Base-by-base conservation (phyloP, 306 rosid species). In the Delonix regia region DNA sequence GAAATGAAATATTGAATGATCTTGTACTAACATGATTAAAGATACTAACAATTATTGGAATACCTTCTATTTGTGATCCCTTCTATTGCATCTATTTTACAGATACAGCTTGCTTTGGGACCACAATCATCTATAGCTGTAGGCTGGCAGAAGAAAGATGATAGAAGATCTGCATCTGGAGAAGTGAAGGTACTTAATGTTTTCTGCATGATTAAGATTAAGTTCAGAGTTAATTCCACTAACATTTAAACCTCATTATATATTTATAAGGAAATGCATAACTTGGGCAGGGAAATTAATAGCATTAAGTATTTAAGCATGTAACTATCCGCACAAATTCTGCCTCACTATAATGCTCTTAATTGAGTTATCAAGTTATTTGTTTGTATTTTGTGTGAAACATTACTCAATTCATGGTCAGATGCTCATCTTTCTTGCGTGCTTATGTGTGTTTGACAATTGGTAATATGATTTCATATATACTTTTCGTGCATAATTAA, bases 141-240 rank as follows among this genome's bases (percentile, higher is more conserved):
- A 47, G 98, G 98, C 52, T 95, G 99, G 99, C 91, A 85, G 73
- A 95, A 86, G 91, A 88, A 95, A 84, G 90, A 91, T 49, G 84
- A 85, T 81, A 93, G 68, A 83, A 76, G 85, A 75, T 85, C 97
- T 71, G 98, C 94, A 61, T 76, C 94, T 13, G 99, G 97, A 81
- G 96, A 89, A 81, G 87, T 93, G 72, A 93, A 93, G 99, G 99
- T 95, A 87, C 78, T 70, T 78, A 34, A 33, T 82, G 28, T 75
- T 85, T 75, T 75, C 71, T 76, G 70, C 51, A 64, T 73, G 27
- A 59, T 63, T 48, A 73, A 49, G 57, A 63, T 71, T 47, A 61
- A 36, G 57, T 69, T 78, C 13, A 38, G 27, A n/a, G 21, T 56
- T 67, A 38, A 7, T 52, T 25, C 13, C 12, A 0, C 16, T 14